These are phyloP conservation scores for Parascedosporium putredinis DNA, from an alignment of 2,329 filamentous ascomycete genomes.

Conservation along the genomic window DNA sequence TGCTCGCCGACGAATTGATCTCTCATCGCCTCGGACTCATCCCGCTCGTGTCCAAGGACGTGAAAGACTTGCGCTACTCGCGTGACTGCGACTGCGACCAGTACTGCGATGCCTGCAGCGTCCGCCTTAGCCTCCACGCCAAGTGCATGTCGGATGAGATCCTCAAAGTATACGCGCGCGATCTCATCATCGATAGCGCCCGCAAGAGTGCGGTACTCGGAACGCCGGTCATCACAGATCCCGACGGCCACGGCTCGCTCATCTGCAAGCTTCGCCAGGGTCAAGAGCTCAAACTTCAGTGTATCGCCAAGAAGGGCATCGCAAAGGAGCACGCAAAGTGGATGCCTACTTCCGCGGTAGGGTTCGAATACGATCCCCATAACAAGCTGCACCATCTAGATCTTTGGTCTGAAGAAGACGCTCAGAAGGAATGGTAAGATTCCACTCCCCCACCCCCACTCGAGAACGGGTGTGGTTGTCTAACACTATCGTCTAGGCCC, in stretches of 20 bases:
- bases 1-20: conserved; percentile 92
- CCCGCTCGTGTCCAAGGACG: conserved; percentile 74
- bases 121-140: conserved; percentile 74
- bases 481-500: conserved; percentile 51
- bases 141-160: conserved; percentile 77
- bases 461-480: too few species aligned
- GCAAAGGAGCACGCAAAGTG: conserved; percentile 99
- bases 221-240: conserved; percentile 72
- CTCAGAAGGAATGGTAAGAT: conserved; percentile 77
- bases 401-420: conserved; percentile 83
- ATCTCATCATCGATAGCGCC: conserved; percentile 63
- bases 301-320: conserved; percentile 95
- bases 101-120: conserved; percentile 85
- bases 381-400: conserved; percentile 91
- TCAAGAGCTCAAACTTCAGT: conserved; percentile 82
- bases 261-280: conserved; percentile 85
- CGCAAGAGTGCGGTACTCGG: conserved; percentile 67
- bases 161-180: conserved; percentile 89
- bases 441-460: too few species aligned
- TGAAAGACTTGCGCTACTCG: conserved; percentile 74
- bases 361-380: conserved; percentile 96
- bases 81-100: conserved; percentile 96
- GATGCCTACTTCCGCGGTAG: conserved; percentile 84
- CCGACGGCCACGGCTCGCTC: conserved; percentile 68
- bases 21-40: conserved; percentile 85